A percentile compares a stretch with the other conserved stretches of the same genome.
Evolutionary conservation across 768 basidiomycete genomes (phyloP).

Genomic region (Auricularia auricula-judae): DNA sequence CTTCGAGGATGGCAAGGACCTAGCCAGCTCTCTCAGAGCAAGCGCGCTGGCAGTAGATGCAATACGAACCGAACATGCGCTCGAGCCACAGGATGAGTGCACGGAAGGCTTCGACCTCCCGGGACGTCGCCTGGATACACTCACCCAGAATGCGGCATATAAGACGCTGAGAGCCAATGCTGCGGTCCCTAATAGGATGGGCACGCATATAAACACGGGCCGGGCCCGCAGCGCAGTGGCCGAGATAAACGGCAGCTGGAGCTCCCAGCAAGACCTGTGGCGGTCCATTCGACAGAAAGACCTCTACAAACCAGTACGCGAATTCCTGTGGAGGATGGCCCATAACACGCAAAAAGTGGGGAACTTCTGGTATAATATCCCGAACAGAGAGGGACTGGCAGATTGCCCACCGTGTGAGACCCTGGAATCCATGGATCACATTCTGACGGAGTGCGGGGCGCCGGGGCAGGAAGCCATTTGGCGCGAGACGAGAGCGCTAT

Average conservation of each 20-base stretch:
- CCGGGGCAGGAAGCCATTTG: constrained; percentile 1
- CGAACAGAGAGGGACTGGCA: background rate
- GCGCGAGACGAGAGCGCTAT: background rate
- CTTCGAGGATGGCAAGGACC: no score
- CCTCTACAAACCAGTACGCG: background rate
- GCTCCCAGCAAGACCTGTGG: background rate
- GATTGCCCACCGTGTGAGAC: background rate
- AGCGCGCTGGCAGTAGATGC: no score
- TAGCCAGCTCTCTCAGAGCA: no score
- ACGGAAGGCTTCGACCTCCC: no score
- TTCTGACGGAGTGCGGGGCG: constrained; percentile 16
- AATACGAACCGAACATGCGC: no score
- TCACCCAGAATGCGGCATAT: no score
- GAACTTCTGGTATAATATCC: background rate
- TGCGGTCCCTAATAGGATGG: background rate
- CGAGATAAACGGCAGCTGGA: background rate
- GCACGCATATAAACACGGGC: background rate
- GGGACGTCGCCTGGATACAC: no score
- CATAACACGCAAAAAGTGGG: background rate
- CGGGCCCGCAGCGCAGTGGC: background rate
- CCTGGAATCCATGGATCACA: constrained; percentile 9
- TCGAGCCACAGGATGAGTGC: no score
- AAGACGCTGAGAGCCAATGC: background rate
- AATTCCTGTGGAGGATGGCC: background rate
- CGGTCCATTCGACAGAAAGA: background rate